Evolutionary conservation across 148 eudicot species (phyloP), one percentile per base, ranked within the genome.

Genomic region (Rhododendron mucronatum): DNA sequence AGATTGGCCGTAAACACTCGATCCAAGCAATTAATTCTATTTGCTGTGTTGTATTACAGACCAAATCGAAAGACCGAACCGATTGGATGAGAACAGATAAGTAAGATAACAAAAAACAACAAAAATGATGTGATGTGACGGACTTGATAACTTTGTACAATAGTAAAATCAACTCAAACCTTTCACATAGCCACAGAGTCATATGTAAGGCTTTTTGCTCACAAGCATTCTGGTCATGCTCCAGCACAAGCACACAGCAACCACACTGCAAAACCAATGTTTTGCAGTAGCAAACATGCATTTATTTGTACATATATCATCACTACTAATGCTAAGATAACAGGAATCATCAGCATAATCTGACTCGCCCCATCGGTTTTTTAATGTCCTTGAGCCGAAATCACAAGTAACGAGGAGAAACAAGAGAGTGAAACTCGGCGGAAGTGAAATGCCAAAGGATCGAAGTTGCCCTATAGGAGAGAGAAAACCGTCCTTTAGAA

Each of bases 371-470:
- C 45, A 83, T 59, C 80, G 33, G 12, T 67, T 23, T 67, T 74
- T 74, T 4, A 14, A 30, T 88, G 81, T 86, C 83, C 45, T 48
- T 26, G 83, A 76, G 74, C 85, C 86, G 48, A 50, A 83, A 77
- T 78, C 84, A 65, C 57, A 1, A 44, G 57, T 35, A 74, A 78
- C 71, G 51, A 83, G 78, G 48, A 37, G 80, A 86, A 35, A 73
- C 7, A 35, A 13, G 50, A 21, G 74, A 83, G 61, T 73, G 35
- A 74, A 35, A 73, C 71, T 47, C 65, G 16, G 65, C n/a, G 75
- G 82, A 76, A 84, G 79, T 2, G 80, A 86, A 86, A 86, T 89
- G 90, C 90, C 90, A 89, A 89, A 89, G 90, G 90, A 89, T 86
- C 61, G 88, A 88, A 89, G 90, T 89, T 89, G 90, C 90, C 90